A percentile compares a stretch with the other conserved stretches of the same genome.
Evolutionary conservation across 129 eudicot genomes (phyloP).

Genomic region (Escallonia rubra): DNA sequence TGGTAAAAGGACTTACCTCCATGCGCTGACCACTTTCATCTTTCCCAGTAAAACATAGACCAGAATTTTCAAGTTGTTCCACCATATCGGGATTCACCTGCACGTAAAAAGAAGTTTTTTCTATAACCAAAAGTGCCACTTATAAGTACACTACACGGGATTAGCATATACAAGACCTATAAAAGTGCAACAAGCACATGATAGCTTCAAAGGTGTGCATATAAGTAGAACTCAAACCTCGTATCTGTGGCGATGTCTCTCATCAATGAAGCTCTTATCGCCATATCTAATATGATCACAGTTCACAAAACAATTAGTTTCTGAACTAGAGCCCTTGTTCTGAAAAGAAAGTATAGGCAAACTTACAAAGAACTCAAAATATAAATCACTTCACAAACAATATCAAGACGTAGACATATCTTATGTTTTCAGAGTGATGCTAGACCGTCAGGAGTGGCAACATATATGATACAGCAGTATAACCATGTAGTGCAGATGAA

Average conservation of each 20-base stretch:
- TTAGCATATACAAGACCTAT: background rate
- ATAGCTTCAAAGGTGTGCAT: background rate
- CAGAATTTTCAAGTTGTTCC: conserved; percentile 73
- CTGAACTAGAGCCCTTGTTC: no score
- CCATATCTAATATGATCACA: conserved; percentile 58
- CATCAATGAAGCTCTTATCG: conserved; percentile 58
- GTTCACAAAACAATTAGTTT: conserved; percentile 14
- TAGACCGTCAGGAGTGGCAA: no score
- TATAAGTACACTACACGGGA: background rate
- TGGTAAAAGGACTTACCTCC: conserved; percentile 49
- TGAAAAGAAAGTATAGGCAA: no score
- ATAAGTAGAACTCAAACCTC: conserved; percentile 40
- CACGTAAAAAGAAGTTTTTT: conserved; percentile 5
- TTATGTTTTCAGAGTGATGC: no score
- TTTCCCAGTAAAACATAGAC: conserved; percentile 86
- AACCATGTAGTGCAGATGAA: no score
- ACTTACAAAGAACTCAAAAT: no score
- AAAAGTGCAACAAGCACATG: background rate
- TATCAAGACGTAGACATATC: no score
- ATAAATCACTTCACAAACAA: no score
- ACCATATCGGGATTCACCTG: conserved; percentile 94
- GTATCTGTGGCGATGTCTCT: conserved; percentile 95
- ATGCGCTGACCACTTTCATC: conserved; percentile 90
- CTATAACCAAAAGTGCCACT: background rate
- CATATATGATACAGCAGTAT: no score